phyloP scores from a whole-genome alignment of 2,329 filamentous ascomycete genomes.

The Neonectria sp. region DNA sequence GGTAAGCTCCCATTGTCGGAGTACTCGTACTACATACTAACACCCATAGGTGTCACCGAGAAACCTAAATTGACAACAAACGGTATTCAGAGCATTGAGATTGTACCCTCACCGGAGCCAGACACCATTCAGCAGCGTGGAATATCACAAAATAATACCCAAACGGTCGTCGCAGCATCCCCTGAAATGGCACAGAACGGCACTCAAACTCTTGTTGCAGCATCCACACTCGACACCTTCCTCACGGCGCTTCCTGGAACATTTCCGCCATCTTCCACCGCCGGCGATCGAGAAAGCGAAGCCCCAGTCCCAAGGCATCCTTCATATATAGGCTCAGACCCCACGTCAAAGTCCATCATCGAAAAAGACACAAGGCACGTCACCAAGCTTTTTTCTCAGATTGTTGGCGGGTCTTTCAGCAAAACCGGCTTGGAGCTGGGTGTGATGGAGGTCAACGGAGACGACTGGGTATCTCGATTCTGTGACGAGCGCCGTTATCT shows the following conservation, averaged over 20 bases:
- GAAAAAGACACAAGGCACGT: slow-evolving; percentile 19
- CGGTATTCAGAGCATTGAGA: neutral
- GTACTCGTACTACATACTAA: neutral
- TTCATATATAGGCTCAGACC: slow-evolving; percentile 21
- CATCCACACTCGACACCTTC: neutral
- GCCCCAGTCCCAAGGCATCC: neutral
- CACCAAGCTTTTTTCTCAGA: slow-evolving; percentile 16
- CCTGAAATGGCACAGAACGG: slow-evolving; percentile 7
- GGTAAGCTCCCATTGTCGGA: neutral
- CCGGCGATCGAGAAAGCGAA: slow-evolving; percentile 2
- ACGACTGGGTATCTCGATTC: slow-evolving; percentile 20
- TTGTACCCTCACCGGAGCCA: neutral
- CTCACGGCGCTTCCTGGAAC: slow-evolving; percentile 6
- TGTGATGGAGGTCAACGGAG: slow-evolving; percentile 11
- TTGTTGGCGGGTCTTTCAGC: slow-evolving; percentile 15
- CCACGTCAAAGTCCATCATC: slow-evolving; percentile 21
- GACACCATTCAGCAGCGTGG: neutral
- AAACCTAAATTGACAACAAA: neutral
- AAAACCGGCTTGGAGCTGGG: slow-evolving; percentile 20
- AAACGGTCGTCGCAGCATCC: neutral
- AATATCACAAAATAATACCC: neutral
- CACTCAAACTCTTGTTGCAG: slow-evolving; percentile 11
- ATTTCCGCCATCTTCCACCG: neutral
- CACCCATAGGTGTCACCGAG: neutral
- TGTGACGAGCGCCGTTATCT: slow-evolving; percentile 20